phyloP scores from a whole-genome alignment of 2,329 filamentous ascomycete species.

The Lomentospora prolificans region DNA sequence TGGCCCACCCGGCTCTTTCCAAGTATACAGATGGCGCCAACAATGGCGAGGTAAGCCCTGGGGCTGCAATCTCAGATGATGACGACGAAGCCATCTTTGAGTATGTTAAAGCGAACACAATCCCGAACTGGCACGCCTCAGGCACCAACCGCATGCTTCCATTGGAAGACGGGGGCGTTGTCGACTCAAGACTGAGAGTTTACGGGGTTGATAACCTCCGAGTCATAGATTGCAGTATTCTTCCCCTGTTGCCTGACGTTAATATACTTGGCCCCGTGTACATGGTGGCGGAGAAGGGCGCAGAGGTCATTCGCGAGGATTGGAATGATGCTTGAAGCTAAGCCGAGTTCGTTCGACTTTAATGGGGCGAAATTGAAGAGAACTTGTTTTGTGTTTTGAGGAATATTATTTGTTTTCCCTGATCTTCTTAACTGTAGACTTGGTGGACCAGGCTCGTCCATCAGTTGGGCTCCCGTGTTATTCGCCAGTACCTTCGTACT shows the following conservation, averaged over 20 bases:
- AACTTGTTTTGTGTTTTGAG: no score
- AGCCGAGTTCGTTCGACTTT: no score
- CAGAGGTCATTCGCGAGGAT: conserved; percentile 16
- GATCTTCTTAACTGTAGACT: no score
- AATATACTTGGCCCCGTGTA: conserved; percentile 43
- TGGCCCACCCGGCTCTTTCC: conserved; percentile 17
- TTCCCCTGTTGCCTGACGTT: conserved; percentile 35
- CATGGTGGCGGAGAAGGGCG: conserved; percentile 38
- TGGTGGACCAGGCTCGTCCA: no score
- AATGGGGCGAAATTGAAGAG: no score
- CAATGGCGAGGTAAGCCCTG: conserved; percentile 17
- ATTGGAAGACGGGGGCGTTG: conserved; percentile 32
- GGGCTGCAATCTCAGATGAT: conserved; percentile 13
- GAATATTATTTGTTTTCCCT: no score
- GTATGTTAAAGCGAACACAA: conserved; percentile 19
- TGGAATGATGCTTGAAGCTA: conserved; percentile 9
- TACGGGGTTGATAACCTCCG: conserved; percentile 37
- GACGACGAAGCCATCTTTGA: conserved; percentile 18
- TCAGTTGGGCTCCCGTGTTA: no score
- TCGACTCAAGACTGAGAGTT: conserved; percentile 31
- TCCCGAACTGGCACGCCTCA: conserved; percentile 27
- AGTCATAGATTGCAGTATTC: conserved; percentile 38
- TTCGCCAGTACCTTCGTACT: no score
- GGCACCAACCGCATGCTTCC: conserved; percentile 38
- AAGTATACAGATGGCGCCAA: conserved; percentile 16